Evolutionary conservation across 306 rosid genomes (phyloP).

Genomic region (Quercus parvula): DNA sequence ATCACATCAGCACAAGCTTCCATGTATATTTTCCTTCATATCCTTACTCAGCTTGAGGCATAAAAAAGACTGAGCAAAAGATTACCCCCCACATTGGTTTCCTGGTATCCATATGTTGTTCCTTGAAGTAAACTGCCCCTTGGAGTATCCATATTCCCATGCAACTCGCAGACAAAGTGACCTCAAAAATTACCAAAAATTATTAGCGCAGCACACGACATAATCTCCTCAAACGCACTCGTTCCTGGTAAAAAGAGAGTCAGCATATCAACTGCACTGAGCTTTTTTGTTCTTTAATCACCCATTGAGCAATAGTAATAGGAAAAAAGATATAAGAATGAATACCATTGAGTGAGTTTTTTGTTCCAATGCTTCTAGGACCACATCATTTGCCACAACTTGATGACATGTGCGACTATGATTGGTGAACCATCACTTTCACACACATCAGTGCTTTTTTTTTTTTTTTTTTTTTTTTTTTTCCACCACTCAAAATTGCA

Average conservation of each 20-base stretch:
- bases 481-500: too few species aligned
- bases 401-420: too few species aligned
- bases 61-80: neutral
- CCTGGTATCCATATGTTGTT: neutral
- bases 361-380: too few species aligned
- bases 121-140: neutral
- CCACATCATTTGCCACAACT: too few species aligned
- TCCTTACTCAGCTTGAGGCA: neutral
- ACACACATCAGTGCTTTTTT: too few species aligned
- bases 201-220: slow-evolving; percentile 53
- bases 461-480: too few species aligned
- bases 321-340: too few species aligned
- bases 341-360: too few species aligned
- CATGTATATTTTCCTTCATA: neutral
- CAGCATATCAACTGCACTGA: neutral
- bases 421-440: too few species aligned
- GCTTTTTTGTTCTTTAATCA: neutral
- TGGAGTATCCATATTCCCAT: neutral
- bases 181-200: neutral
- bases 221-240: slow-evolving; percentile 77
- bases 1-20: neutral
- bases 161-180: neutral
- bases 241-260: slow-evolving; percentile 47
- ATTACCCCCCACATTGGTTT: neutral
- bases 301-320: neutral